Conservation (phyloP, 23 red algal genomes). For the Cyanidioschyzon merolae region DNA sequence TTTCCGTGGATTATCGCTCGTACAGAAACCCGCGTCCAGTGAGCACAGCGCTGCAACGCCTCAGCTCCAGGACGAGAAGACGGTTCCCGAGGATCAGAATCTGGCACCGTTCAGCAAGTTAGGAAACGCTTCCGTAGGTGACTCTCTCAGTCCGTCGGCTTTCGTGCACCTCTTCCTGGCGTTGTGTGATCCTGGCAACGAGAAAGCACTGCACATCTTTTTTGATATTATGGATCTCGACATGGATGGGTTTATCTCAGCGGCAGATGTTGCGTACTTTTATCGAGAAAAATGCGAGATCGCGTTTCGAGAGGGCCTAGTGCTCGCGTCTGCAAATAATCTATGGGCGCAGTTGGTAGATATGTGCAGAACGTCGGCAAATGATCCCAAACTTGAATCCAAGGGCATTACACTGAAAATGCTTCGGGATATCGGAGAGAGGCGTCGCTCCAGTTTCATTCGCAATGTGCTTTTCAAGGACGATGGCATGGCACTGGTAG, state of each 20-base stretch:
- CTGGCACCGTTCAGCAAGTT: too few relatives aligned
- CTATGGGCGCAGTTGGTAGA: conserved; percentile 32
- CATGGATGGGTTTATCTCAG: conserved; percentile 59
- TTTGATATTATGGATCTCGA: conserved; percentile 71
- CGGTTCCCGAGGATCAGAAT: too few relatives aligned
- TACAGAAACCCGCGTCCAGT: too few relatives aligned
- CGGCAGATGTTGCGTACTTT: conserved; percentile 52
- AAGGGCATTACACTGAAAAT: background rate
- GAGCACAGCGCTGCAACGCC: too few relatives aligned
- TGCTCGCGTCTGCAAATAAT: background rate
- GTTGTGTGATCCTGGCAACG: conserved; percentile 26
- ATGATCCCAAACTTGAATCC: background rate
- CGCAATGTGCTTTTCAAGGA: conserved; percentile 21
- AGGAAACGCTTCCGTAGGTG: background rate
- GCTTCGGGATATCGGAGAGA: background rate
- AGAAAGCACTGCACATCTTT: conserved; percentile 43
- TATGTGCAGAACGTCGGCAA: background rate
- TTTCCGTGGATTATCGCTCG: too few relatives aligned
- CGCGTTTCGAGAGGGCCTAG: conserved; percentile 51
- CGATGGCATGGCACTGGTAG: conserved; percentile 28
- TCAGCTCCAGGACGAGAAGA: too few relatives aligned
- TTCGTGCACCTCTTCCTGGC: conserved; percentile 6
- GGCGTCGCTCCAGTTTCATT: conserved; percentile 10
- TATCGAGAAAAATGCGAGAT: conserved; percentile 80
- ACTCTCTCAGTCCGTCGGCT: background rate